Conservation (phyloP, 805 yeast genomes). For the Ogataea corticis region DNA sequence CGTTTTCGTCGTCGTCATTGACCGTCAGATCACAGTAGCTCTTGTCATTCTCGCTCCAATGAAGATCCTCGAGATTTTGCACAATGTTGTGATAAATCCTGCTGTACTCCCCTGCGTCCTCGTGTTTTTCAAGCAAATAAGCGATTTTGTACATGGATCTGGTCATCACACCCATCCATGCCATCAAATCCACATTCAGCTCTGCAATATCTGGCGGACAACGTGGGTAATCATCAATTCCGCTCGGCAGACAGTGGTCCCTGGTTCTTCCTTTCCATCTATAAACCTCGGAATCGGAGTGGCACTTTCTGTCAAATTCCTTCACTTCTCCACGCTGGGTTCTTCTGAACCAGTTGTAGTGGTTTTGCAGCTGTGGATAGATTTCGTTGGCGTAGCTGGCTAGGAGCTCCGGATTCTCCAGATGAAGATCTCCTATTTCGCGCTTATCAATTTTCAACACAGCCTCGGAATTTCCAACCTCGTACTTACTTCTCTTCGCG, state of each 20-base stretch:
- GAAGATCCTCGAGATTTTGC: constrained; percentile 66
- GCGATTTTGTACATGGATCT: constrained; percentile 78
- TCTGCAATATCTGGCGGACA: constrained; percentile 86
- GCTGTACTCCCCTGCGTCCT: constrained; percentile 58
- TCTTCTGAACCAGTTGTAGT: constrained; percentile 80
- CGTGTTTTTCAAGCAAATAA: constrained; percentile 51
- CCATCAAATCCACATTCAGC: constrained; percentile 80
- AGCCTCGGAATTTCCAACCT: constrained; percentile 26
- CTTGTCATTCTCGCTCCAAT: constrained; percentile 71
- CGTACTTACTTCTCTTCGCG: constrained; percentile 32
- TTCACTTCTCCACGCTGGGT: constrained; percentile 77
- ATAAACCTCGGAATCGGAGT: constrained; percentile 62
- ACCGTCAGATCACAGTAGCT: constrained; percentile 84
- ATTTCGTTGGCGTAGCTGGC: constrained; percentile 58
- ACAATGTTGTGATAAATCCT: constrained; percentile 56
- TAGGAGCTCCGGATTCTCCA: constrained; percentile 59
- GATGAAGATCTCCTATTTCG: constrained; percentile 51
- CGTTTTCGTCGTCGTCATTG: constrained; percentile 68
- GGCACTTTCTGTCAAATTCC: constrained; percentile 64
- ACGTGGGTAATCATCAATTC: constrained; percentile 94
- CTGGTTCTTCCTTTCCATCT: constrained; percentile 93
- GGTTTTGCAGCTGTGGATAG: constrained; percentile 74
- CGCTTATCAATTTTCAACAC: constrained; percentile 27
- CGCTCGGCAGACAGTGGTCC: constrained; percentile 87
- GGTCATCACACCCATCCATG: constrained; percentile 96